These are phyloP conservation scores for Aspergillus campestris DNA, from an alignment of 495 filamentous ascomycete species.

Conservation along the genomic window DNA sequence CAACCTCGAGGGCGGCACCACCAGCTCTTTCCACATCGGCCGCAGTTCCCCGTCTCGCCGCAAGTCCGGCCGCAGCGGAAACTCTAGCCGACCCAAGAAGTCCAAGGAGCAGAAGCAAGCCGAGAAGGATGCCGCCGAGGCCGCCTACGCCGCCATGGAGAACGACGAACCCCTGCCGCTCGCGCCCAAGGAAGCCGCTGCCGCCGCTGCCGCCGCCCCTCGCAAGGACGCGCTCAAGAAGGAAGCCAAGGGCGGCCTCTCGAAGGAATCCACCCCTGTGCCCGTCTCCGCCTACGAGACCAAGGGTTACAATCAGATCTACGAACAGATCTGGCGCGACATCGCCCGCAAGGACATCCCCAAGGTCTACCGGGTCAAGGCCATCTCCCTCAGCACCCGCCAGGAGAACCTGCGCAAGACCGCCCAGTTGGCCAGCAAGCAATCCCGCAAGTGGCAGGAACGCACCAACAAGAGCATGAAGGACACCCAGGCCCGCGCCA, in stretches of 20 bases:
- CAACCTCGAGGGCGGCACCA: conserved; percentile 80
- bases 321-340: conserved; percentile 97
- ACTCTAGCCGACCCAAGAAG: conserved; percentile 61
- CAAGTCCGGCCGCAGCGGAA: conserved; percentile 56
- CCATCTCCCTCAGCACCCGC: conserved; percentile 71
- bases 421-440: conserved; percentile 91
- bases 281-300: conserved; percentile 58
- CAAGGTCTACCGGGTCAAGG: conserved; percentile 81
- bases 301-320: conserved; percentile 93
- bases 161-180: conserved; percentile 64
- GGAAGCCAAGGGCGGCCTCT: conserved; percentile 48
- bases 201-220: conserved; percentile 23
- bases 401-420: conserved; percentile 94
- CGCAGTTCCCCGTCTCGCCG: conserved; percentile 55
- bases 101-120: conserved; percentile 96
- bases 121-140: conserved; percentile 86
- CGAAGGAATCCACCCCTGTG: conserved; percentile 55
- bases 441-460: conserved; percentile 93
- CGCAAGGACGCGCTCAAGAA: conserved; percentile 40
- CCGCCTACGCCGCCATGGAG: conserved; percentile 76
- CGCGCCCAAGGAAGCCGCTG: conserved; percentile 44
- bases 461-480: conserved; percentile 97
- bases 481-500: conserved; percentile 92
- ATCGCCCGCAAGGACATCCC: conserved; percentile 87
- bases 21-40: conserved; percentile 72